These are phyloP conservation scores for Spathaspora gorwiae DNA, from an alignment of 805 yeast species.

Conservation along the genomic window DNA sequence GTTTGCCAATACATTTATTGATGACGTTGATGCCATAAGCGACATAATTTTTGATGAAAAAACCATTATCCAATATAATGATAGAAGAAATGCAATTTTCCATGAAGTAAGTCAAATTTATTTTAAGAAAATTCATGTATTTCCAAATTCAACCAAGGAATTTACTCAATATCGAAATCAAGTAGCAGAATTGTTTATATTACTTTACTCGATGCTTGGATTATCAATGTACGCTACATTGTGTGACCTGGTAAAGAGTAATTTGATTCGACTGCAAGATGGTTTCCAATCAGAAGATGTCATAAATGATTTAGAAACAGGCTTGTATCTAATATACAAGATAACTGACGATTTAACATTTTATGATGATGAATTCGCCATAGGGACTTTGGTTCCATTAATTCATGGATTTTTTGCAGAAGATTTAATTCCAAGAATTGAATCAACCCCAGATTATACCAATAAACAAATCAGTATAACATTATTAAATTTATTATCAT, in stretches of 20 bases:
- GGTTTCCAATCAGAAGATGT: neutral
- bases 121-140: constrained; percentile 61
- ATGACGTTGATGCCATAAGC: constrained; percentile 37
- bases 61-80: constrained; percentile 13
- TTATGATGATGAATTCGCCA: constrained; percentile 24
- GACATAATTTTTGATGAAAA: constrained; percentile 4
- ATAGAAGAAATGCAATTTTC: constrained; percentile 32
- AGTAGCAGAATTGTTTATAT: constrained; percentile 72
- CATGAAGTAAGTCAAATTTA: constrained; percentile 55
- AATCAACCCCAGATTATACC: constrained; percentile 3
- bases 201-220: constrained; percentile 64
- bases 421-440: constrained; percentile 18
- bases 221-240: constrained; percentile 33
- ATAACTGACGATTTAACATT: constrained; percentile 51
- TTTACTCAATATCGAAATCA: constrained; percentile 68
- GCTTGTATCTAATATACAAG: constrained; percentile 50
- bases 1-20: constrained; percentile 51
- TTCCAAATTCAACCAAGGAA: constrained; percentile 44
- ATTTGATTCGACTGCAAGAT: neutral
- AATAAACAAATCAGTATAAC: constrained; percentile 8
- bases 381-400: constrained; percentile 17
- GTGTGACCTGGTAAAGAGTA: constrained; percentile 2
- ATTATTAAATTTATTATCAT: constrained; percentile 45
- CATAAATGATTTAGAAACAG: constrained; percentile 6
- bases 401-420: constrained; percentile 20